Evolutionary conservation across 768 basidiomycete genomes (phyloP), one percentile per base, ranked within the genome.

Genomic region (Lactarius indigo): DNA sequence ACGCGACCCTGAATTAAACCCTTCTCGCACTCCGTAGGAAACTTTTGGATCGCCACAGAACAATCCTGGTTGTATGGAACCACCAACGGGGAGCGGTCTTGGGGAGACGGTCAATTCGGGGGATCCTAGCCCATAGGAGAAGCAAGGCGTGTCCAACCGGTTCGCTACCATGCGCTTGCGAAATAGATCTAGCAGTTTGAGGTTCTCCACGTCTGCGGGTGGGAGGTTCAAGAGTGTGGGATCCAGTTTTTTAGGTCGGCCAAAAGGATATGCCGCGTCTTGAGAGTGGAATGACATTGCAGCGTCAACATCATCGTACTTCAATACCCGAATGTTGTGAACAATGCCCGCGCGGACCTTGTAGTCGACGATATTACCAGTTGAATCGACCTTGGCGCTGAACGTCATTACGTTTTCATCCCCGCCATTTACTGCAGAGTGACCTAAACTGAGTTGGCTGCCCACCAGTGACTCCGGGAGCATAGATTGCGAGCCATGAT

Each of bases 391-490:
- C 71, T 88, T 88, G 60, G 82, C 80, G 65, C 94, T 96, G 77
- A 98, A 94, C 0, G 93, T 88, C 69, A 99, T 71, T 2, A 88
- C 88, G 7, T 81, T 83, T 70, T 89, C 86, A 0, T 78, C 76
- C 2, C 72, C 66, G 18, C 77, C 79, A n/a, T 66, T 67, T 10
- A 74, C 70, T 39, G 68, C 71, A 28, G 20, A 18, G 26, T 77
- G 72, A 28, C 84, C 84, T 55, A 88, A 75, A 71, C 83, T 85
- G 72, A 85, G 76, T 31, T 78, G 78, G 44, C 80, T 74, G n/a
- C 84, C 78, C 64, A 84, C 80, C 55, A 90, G 70, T 12, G 77
- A 76, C 23, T 77, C 74, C 5, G 94, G 91, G n/a, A 98, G 81
- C 79, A 98, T 87, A 0, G 91, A 84, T 73, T 78, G 83, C 1